Evolutionary conservation across 2,329 filamentous ascomycete species (phyloP), one percentile per base, ranked within the genome.

Genomic region (Tolypocladium amazonense): DNA sequence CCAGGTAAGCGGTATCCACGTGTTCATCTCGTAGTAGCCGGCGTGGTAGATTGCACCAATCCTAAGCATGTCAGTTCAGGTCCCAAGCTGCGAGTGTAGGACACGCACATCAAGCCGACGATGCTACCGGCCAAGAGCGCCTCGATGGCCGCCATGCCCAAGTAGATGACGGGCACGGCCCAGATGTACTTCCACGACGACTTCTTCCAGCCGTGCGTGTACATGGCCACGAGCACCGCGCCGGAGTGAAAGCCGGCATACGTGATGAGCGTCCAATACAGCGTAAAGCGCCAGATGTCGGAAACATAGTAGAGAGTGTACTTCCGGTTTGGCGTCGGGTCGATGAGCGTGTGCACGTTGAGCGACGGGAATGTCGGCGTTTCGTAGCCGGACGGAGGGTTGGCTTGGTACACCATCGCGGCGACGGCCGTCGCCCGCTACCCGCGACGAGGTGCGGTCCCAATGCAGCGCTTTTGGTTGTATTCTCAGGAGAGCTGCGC

Each of bases 1-100:
- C 92, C 92, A 96, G 27, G 92, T 82, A 68, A 94, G 88, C 0
- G 92, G 92, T 57, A 96, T 89, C 92, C 92, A 96, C 0, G 92
- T 96, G 54, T 91, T 93, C 91, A 96, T 94, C 67, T 86, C 81
- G 71, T 93, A 96, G 73, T 88, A 90, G 52, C 91, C 92, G 2
- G 88, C 83, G 66, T 86, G 83, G 70, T 96, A 96, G 41, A 93
- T 84, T 11, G 88, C 89, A 15, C 89, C 90, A 25, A 95, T 77
- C 56, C 89, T 92, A 20, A 50, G 6, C 1, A 41, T 2, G 60
- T 69, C 59, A 70, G 65, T 41, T 60, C 50, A 2, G 39, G 50
- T 39, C 59, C 52, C 25, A 38, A 3, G 47, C 25, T 35, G 7
- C 9, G 41, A 39, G 54, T 20, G 15, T n/a, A 55, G 56, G 20